Conservation (phyloP, 768 basidiomycete species). For the Pleurotus sapidus region DNA sequence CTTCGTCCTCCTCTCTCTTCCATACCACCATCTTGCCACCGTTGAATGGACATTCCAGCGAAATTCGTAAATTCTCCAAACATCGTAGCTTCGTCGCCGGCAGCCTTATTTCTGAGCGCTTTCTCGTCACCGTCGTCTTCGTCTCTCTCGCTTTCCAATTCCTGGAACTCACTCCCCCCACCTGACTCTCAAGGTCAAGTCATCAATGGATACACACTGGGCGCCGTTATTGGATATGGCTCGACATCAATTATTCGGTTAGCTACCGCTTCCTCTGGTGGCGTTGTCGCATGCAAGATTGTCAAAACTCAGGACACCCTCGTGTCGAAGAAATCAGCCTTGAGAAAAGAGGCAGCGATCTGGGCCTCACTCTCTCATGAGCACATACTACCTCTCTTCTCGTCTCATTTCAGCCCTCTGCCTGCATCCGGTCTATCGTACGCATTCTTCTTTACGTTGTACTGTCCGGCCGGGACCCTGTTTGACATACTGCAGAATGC, state of each 20-base stretch:
- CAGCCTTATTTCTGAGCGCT: not conserved
- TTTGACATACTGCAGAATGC: conserved; percentile 69
- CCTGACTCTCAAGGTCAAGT: conserved; percentile 68
- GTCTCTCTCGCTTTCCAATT: conserved; percentile 67
- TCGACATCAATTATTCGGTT: conserved; percentile 79
- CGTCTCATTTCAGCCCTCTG: conserved; percentile 15
- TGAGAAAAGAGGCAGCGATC: conserved; percentile 67
- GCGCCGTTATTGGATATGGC: conserved; percentile 73
- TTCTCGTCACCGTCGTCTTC: conserved; percentile 64
- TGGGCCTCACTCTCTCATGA: conserved; percentile 83
- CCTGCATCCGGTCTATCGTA: conserved; percentile 47
- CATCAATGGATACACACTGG: conserved; percentile 73
- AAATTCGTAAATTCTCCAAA: not conserved
- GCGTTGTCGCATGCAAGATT: conserved; percentile 81
- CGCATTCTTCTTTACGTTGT: conserved; percentile 79
- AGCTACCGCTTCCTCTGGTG: conserved; percentile 62
- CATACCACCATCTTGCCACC: too few species aligned
- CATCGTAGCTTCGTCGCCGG: not conserved
- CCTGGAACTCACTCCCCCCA: conserved; percentile 27
- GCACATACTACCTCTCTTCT: conserved; percentile 83
- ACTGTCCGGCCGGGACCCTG: conserved; percentile 82
- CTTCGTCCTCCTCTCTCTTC: too few species aligned
- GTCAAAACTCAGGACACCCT: conserved; percentile 55
- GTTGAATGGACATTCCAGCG: conserved; percentile 1
- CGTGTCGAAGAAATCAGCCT: conserved; percentile 40